Evolutionary conservation across 345 rosid genomes (phyloP), one percentile per base, ranked within the genome.

Genomic region (Noccaea bulbosa): DNA sequence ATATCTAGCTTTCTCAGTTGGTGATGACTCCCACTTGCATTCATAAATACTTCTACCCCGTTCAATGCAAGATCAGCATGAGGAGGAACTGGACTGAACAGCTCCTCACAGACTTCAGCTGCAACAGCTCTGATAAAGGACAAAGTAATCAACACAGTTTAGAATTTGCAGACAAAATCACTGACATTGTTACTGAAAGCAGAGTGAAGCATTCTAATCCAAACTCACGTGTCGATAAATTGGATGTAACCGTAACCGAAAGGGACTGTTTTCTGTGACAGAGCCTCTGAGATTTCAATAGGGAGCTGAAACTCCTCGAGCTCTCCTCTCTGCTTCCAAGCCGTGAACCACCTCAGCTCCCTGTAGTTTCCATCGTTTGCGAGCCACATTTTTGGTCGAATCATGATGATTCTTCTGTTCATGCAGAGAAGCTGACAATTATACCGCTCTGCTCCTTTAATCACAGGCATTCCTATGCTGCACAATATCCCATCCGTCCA

Each of bases 11-110:
- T 94, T 72, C 96, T 83, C 50, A 91, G 67, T 67, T 94, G 98
- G 69, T 91, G 98, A 61, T 83, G 91, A 80, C 99, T 94, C 49
- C 98, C 99, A 78, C 99, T 94, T 39, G 99, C 99, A 81, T 94
- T 94, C 90, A 94, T 54, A 80, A 94, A 91, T 45, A 94, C 93
- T 78, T 94, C 99, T 41, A 94, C 98, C 3, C 99, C 98, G 46
- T 91, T 94, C 70, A 89, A 62, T 15, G 98, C 96, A 67, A 94
- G 99, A 79, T 91, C 99, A n/a, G 92, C 81, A 75, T 94, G 99
- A 71, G 93, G 92, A 61, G 98, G 93, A 59, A 81, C 55, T 4
- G 96, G 85, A 41, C 88, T 75, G 68, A 86, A 94, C 57, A 94
- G 93, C 79, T 94, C 99, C 78, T 88, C 97, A 67, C 99, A 94